Evolutionary conservation across 345 rosid genomes (phyloP).

Genomic region (Syzygium oleosum): DNA sequence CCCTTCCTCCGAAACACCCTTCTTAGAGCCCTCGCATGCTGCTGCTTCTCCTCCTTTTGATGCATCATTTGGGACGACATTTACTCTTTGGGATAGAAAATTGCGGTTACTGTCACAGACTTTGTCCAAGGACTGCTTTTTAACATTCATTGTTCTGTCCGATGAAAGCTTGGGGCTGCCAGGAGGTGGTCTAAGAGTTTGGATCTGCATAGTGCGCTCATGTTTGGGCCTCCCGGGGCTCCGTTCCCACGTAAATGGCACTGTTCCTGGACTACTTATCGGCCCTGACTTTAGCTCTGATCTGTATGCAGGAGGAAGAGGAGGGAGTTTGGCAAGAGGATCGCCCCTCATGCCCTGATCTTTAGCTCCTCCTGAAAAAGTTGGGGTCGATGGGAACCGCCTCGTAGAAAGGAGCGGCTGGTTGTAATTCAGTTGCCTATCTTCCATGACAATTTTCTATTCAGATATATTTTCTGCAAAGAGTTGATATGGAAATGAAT

Average conservation of each 20-base stretch:
- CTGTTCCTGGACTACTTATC: constrained; percentile 67
- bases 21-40: constrained; percentile 3
- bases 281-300: constrained; percentile 87
- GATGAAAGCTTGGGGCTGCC: constrained; percentile 76
- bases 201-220: constrained; percentile 22
- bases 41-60: not conserved
- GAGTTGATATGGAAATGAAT: not conserved
- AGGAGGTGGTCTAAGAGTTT: constrained; percentile 16
- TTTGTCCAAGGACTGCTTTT: constrained; percentile 12
- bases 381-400: constrained; percentile 26
- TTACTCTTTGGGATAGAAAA: not conserved
- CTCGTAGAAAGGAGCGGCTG: constrained; percentile 75
- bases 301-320: constrained; percentile 37
- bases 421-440: constrained; percentile 63
- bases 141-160: constrained; percentile 36
- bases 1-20: not conserved
- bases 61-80: not conserved
- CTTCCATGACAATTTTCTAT: constrained; percentile 37
- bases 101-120: constrained; percentile 6
- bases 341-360: constrained; percentile 31
- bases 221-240: constrained; percentile 78
- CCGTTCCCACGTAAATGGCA: constrained; percentile 84
- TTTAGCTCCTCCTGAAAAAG: constrained; percentile 16
- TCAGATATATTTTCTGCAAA: not conserved
- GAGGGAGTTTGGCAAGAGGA: constrained; percentile 26